These are phyloP conservation scores for Epichloe gansuensis DNA, from an alignment of 2,329 filamentous ascomycete genomes.

Conservation along the genomic window DNA sequence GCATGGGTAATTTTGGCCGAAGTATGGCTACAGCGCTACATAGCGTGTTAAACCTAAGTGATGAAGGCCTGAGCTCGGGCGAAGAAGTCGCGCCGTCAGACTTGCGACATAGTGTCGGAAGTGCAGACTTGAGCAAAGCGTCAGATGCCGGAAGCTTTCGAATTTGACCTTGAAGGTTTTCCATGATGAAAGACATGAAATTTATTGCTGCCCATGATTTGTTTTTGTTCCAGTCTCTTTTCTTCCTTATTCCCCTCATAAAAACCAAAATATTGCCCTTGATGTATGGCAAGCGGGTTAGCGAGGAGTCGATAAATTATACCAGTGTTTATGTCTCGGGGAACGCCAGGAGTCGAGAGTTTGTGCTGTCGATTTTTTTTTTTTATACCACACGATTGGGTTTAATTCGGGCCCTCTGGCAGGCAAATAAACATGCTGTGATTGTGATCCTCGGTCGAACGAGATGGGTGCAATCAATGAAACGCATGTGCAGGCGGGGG, in stretches of 20 bases:
- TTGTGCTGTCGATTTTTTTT: too few relatives aligned
- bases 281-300: not conserved
- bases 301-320: not conserved
- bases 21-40: conserved; percentile 31
- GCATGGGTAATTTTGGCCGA: conserved; percentile 34
- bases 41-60: conserved; percentile 43
- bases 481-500: too few relatives aligned
- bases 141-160: conserved; percentile 10
- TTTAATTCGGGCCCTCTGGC: too few relatives aligned
- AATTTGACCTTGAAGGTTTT: conserved; percentile 1
- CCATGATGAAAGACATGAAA: not conserved
- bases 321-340: too few relatives aligned
- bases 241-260: too few relatives aligned
- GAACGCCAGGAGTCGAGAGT: too few relatives aligned
- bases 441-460: too few relatives aligned
- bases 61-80: conserved; percentile 44
- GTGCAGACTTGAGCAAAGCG: conserved; percentile 19
- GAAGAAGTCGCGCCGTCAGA: conserved; percentile 38
- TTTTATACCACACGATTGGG: not conserved
- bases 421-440: too few relatives aligned
- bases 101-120: conserved; percentile 30
- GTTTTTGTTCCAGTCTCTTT: not conserved
- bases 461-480: too few relatives aligned
- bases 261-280: not conserved
- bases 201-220: not conserved